Evolutionary conservation across 2,329 filamentous ascomycete species (phyloP).

Genomic region (Spiromastix sp.): DNA sequence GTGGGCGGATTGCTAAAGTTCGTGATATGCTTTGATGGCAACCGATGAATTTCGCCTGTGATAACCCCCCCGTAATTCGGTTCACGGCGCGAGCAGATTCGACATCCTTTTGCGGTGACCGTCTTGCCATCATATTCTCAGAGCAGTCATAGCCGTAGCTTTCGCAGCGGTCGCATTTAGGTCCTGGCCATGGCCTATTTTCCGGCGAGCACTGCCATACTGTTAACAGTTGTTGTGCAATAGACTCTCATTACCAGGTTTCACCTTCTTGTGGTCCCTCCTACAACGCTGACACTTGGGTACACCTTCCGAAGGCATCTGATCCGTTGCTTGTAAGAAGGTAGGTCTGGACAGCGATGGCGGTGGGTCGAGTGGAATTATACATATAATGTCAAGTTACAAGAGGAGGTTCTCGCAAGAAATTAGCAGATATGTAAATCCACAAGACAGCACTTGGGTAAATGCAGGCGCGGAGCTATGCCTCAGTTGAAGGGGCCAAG

Average conservation of each 20-base stretch:
- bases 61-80: slow-evolving; percentile 6
- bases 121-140: slow-evolving; percentile 13
- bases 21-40: slow-evolving; percentile 7
- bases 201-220: slow-evolving; percentile 12
- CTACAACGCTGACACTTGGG: slow-evolving; percentile 15
- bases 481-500: no score
- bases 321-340: slow-evolving; percentile 4
- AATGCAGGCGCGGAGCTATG: no score
- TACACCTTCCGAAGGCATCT: slow-evolving; percentile 15
- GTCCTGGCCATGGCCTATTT: slow-evolving; percentile 12
- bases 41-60: slow-evolving; percentile 7
- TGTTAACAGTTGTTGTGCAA: background rate
- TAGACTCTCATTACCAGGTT: background rate
- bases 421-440: no score
- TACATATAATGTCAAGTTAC: no score
- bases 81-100: slow-evolving; percentile 6
- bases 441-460: no score
- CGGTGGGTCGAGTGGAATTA: no score
- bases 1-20: slow-evolving; percentile 6
- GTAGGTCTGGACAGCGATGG: no score
- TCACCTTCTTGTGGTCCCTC: slow-evolving; percentile 14
- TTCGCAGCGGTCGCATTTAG: slow-evolving; percentile 14
- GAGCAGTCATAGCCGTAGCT: slow-evolving; percentile 15
- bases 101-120: slow-evolving; percentile 12
- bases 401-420: no score